Base-by-base conservation (phyloP, 2,329 filamentous ascomycete genomes). In the Trichophaea hybrida region DNA sequence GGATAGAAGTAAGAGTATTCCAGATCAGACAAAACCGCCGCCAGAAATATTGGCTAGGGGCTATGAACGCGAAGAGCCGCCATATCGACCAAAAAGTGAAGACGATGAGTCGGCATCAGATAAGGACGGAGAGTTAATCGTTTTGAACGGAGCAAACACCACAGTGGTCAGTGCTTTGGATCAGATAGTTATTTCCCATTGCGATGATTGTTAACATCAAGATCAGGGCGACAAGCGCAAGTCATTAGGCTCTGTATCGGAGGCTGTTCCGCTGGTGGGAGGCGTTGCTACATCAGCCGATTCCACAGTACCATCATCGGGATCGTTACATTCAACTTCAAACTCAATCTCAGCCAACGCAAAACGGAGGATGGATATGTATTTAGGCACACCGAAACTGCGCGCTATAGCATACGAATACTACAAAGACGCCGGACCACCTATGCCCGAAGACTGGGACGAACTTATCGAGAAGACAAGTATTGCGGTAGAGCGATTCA, bases 391-490 rank as follows among this genome's bases (percentile, higher is more conserved):
- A n/a, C 34, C 34, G 33, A 35, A 53, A 37, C 37, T 37, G 32
- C 32, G 50, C 31, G 34, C 10, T n/a, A 37, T 32, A 37, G 50
- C 13, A 32, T 53, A 53, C 33, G 50, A 53, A 37, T 53, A 34
- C 50, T 53, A 53, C 34, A 53, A 37, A 32, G 50, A 53, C 24
- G 50, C 15, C 6, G 50, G 50, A 12, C 50, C 32, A 33, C 82
- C 84, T 2, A 80, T 86, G 7, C 83, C 87, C 5, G 75, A 95
- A 52, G 94, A 88, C 8, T 98, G 93, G 93, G 88, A 85, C 68
- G 78, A 85, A 17, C 81, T 98, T 57, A 84, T 97, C 5, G 83
- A 90, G 60, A 94, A 95, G 69, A 97, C 97, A 87, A 88, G 88
- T 68, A 80, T 82, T 66, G 87, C 91, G 1, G 85, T 98, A 61